A percentile compares a stretch with the other conserved stretches of the same genome.
phyloP scores from a whole-genome alignment of 2,329 filamentous ascomycete genomes.

The Fusarium illudens region DNA sequence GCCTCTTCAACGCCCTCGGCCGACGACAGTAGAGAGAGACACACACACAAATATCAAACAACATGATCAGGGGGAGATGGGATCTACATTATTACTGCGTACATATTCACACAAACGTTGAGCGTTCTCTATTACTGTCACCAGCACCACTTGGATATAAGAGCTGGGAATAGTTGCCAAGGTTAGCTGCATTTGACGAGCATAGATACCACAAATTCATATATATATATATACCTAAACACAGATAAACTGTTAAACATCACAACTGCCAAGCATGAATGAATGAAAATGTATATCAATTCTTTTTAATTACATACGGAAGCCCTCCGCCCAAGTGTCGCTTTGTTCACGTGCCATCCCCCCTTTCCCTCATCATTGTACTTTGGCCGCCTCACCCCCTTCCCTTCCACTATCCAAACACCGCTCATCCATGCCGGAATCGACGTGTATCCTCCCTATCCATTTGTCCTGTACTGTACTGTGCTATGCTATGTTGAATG shows the following conservation, averaged over 20 bases:
- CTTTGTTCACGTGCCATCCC: slow-evolving; percentile 13
- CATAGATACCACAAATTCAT: slow-evolving; percentile 27
- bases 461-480: slow-evolving; percentile 12
- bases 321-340: slow-evolving; percentile 1
- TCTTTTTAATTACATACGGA: slow-evolving; percentile 38
- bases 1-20: slow-evolving; percentile 47
- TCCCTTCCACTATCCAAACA: slow-evolving; percentile 2
- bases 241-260: slow-evolving; percentile 23
- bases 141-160: not conserved
- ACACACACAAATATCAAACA: not conserved
- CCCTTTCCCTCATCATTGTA: slow-evolving; percentile 17
- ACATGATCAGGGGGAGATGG: not conserved
- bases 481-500: slow-evolving; percentile 19
- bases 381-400: not conserved
- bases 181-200: slow-evolving; percentile 4
- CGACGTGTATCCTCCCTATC: not conserved
- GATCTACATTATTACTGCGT: not conserved
- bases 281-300: slow-evolving; percentile 5
- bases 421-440: not conserved
- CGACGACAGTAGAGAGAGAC: slow-evolving; percentile 38
- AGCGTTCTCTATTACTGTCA: slow-evolving; percentile 31
- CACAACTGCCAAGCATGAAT: not conserved
- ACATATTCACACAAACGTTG: slow-evolving; percentile 22
- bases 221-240: not conserved
- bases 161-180: not conserved